A percentile compares a stretch with the other conserved stretches of the same genome.
These are phyloP conservation scores for Scutellaria barbata DNA, from an alignment of 257 asterid genomes.

Conservation along the genomic window DNA sequence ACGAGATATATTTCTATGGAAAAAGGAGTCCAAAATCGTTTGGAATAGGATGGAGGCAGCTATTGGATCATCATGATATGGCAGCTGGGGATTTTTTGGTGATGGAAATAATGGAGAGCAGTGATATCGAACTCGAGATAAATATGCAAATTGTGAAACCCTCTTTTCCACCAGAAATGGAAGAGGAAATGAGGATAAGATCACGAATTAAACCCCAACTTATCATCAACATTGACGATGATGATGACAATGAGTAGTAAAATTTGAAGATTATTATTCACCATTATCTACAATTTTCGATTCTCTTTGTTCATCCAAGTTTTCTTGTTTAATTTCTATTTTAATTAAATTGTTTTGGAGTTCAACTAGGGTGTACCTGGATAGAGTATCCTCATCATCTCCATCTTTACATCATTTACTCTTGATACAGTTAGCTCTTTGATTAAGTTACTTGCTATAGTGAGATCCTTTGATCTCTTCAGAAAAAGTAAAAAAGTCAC, in stretches of 20 bases:
- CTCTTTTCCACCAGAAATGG: constrained; percentile 4
- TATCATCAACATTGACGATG: neutral
- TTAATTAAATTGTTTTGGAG: too few relatives aligned
- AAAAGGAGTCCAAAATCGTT: neutral
- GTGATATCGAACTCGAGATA: constrained; percentile 5
- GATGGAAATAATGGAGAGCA: constrained; percentile 15
- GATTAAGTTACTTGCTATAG: too few relatives aligned
- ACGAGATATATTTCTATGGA: constrained; percentile 13
- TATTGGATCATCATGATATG: constrained; percentile 6
- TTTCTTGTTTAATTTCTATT: too few relatives aligned
- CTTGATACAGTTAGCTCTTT: too few relatives aligned
- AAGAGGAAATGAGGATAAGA: neutral
- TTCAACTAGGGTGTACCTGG: too few relatives aligned
- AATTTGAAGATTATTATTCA: too few relatives aligned
- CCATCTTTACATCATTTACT: too few relatives aligned
- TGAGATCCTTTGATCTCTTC: too few relatives aligned
- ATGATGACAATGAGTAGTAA: neutral
- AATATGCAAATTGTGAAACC: constrained; percentile 11
- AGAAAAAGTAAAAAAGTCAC: too few relatives aligned
- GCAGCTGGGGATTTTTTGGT: constrained; percentile 16
- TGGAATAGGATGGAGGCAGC: constrained; percentile 30
- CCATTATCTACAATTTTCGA: too few relatives aligned
- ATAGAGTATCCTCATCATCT: too few relatives aligned
- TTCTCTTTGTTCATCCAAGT: too few relatives aligned
- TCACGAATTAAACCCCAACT: neutral